Evolutionary conservation across 257 asterid species (phyloP), one percentile per base, ranked within the genome.

Genomic region (Salvia splendens): DNA sequence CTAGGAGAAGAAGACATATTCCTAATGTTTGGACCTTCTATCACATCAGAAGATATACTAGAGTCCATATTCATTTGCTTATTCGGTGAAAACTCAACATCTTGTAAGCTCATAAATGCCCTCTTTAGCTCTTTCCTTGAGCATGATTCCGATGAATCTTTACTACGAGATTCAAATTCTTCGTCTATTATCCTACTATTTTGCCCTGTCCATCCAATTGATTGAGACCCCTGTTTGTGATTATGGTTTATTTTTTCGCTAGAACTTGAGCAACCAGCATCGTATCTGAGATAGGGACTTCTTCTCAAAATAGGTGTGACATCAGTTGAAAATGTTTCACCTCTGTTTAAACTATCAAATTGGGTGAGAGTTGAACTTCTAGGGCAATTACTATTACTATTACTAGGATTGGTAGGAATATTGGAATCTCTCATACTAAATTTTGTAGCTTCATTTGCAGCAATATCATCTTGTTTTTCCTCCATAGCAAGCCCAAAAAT

Each of bases 1-100:
- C 83, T 65, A n/a, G 89, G 70, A 33, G 80, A 32, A 33, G 80
- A 32, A 50, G 63, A 49, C 55, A 56, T 59, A 57, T 36, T 35
- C 14, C 45, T 75, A 36, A 24, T 42, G 64, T n/a, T 53, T 33
- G 61, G 43, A 43, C 60, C 66, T 52, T 53, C 72, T 32, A 30
- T 36, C 41, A 57, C 35, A 62, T 41, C 43, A 47, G 79, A 14
- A 61, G 80, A 75, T 8, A 16, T 59, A 50, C 48, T 47, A 12
- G 67, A 57, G 33, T 52, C 80, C 68, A 59, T 60, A 40, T 64
- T 65, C 54, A 36, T 60, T 61, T 67, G 68, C 33, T 56, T 32
- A 56, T 28, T 24, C 0, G 63, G 46, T 30, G 53, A 64, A 33
- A 53, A 40, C 4, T 73, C 65, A 11, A 55, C 50, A 48, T 50